Evolutionary conservation across 1,284 basidiomycete genomes (phyloP).

Genomic region (Peniophora sp.): DNA sequence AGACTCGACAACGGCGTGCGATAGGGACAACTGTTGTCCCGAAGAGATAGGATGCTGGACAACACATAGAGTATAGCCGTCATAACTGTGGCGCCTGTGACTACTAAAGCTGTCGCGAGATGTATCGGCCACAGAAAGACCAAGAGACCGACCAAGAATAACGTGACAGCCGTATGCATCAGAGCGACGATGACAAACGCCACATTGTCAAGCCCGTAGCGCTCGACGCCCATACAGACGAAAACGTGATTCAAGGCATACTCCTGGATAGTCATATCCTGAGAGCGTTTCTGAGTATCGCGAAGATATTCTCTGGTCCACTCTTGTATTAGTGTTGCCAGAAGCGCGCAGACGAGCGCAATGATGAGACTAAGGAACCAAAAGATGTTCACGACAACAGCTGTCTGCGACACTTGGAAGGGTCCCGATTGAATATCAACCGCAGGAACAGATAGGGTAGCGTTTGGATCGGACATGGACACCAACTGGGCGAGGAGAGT

Average conservation of each 20-base stretch:
- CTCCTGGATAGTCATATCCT: too few species aligned
- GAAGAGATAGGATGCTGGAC: neutral
- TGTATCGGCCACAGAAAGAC: slow-evolving; percentile 3
- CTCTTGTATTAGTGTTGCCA: neutral
- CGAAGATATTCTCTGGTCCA: neutral
- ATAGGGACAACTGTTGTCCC: neutral
- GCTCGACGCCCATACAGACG: slow-evolving; percentile 1
- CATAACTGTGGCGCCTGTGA: too few species aligned
- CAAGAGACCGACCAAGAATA: slow-evolving; percentile 7
- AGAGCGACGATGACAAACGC: slow-evolving; percentile 1
- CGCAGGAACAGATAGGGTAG: too few species aligned
- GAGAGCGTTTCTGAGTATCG: neutral
- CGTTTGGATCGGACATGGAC: too few species aligned
- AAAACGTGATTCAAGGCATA: neutral
- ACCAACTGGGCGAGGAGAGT: too few species aligned
- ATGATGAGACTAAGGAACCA: slow-evolving; percentile 4
- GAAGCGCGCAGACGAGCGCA: neutral
- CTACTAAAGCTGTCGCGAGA: slow-evolving; percentile 7
- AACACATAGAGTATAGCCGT: neutral
- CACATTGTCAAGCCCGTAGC: neutral
- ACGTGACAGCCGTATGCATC: slow-evolving; percentile 4
- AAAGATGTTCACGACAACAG: slow-evolving; percentile 7
- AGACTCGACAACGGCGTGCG: neutral
- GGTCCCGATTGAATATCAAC: too few species aligned
- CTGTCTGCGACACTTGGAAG: too few species aligned